These are phyloP conservation scores for Globisporangium lucens DNA, from an alignment of 352 stramenopile genomes.

Conservation along the genomic window DNA sequence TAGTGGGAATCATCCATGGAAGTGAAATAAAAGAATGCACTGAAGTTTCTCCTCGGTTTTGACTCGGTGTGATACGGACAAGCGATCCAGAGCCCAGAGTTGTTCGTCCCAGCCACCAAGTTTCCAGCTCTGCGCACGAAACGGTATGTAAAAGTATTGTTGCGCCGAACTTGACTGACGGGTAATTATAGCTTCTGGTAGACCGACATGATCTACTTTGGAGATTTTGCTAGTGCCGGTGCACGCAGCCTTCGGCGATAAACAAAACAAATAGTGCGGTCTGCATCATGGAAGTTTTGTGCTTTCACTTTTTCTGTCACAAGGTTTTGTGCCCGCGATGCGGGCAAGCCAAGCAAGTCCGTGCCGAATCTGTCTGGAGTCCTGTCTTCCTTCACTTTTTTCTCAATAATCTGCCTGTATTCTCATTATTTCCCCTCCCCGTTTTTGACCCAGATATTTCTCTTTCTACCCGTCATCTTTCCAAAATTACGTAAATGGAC, in stretches of 20 bases:
- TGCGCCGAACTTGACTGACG: background rate
- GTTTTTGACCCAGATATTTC: too few relatives aligned
- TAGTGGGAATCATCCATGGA: background rate
- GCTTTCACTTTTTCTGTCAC: too few relatives aligned
- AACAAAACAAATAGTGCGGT: background rate
- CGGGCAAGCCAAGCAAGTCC: too few relatives aligned
- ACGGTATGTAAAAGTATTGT: background rate
- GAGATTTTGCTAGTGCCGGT: background rate
- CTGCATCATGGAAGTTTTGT: constrained; percentile 3
- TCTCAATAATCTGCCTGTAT: too few relatives aligned
- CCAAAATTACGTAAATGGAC: too few relatives aligned
- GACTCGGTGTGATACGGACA: background rate
- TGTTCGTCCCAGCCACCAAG: too few relatives aligned
- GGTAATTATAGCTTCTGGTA: background rate
- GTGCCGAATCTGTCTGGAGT: too few relatives aligned
- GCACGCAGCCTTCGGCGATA: background rate
- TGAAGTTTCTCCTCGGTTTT: background rate
- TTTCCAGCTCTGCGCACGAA: too few relatives aligned
- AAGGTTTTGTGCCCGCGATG: too few relatives aligned
- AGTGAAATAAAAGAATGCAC: background rate
- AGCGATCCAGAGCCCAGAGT: background rate
- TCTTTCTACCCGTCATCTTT: too few relatives aligned
- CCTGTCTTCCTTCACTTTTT: too few relatives aligned
- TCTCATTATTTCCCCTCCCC: too few relatives aligned
- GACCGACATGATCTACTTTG: background rate